Conservation (phyloP, 1,139 yeast genomes). For the Lodderomyces margitis region DNA sequence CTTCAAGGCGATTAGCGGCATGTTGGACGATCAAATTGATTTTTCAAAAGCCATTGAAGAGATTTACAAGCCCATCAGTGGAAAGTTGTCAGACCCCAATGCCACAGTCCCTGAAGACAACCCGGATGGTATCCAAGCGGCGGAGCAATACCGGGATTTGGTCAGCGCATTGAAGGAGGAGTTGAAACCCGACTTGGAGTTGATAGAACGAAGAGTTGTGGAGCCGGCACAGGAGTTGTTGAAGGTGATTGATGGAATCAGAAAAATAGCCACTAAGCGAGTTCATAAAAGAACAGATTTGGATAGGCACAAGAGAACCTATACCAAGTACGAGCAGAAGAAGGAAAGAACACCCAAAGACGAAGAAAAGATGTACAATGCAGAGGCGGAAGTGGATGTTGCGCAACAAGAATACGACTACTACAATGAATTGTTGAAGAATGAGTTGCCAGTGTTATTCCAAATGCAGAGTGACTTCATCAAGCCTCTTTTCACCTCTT, state of each 20-base stretch:
- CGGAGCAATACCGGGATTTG: slow-evolving; percentile 85
- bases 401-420: slow-evolving; percentile 96
- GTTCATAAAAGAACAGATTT: slow-evolving; percentile 93
- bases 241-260: slow-evolving; percentile 72
- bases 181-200: slow-evolving; percentile 87
- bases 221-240: slow-evolving; percentile 90
- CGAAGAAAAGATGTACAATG: slow-evolving; percentile 84
- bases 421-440: slow-evolving; percentile 90
- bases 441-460: slow-evolving; percentile 83
- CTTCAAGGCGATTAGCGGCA: slow-evolving; percentile 86
- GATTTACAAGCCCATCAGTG: slow-evolving; percentile 93
- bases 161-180: slow-evolving; percentile 83
- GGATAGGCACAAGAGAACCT: slow-evolving; percentile 74
- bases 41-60: slow-evolving; percentile 93
- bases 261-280: slow-evolving; percentile 94
- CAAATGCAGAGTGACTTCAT: slow-evolving; percentile 88
- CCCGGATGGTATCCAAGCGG: slow-evolving; percentile 93
- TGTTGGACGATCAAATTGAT: slow-evolving; percentile 90
- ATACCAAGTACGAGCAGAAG: slow-evolving; percentile 73
- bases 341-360: slow-evolving; percentile 83
- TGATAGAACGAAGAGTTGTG: slow-evolving; percentile 86
- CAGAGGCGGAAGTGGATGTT: slow-evolving; percentile 84
- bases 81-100: slow-evolving; percentile 86
- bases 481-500: slow-evolving; percentile 86
- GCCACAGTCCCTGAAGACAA: slow-evolving; percentile 85